These are phyloP conservation scores for Pichia cactophila DNA, from an alignment of 1,139 yeast genomes.

Conservation along the genomic window DNA sequence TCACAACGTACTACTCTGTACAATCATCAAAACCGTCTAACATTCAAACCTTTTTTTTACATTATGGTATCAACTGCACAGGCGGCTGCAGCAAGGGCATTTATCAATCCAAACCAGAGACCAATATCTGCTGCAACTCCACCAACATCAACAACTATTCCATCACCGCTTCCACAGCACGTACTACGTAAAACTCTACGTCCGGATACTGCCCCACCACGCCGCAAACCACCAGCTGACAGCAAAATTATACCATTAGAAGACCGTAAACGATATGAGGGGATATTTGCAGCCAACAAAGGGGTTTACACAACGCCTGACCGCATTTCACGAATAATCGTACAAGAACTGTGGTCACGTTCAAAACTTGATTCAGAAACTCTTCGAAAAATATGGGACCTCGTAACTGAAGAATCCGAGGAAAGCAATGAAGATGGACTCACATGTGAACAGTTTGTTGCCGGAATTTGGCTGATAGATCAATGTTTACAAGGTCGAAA, in stretches of 20 bases:
- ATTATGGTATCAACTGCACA: not conserved
- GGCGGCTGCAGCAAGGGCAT: not conserved
- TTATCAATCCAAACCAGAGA: not conserved
- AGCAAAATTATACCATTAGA: slow-evolving; percentile 28
- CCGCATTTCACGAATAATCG: slow-evolving; percentile 57
- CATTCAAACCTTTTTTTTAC: not conserved
- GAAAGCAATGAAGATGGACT: slow-evolving; percentile 57
- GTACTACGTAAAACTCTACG: not conserved
- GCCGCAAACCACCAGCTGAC: not conserved
- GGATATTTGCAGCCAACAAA: slow-evolving; percentile 84
- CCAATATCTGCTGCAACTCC: not conserved
- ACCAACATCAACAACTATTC: not conserved
- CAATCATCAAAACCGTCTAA: too few species aligned
- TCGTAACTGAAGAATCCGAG: slow-evolving; percentile 36
- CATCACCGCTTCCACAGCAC: not conserved
- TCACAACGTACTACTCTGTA: too few species aligned
- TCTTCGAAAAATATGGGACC: slow-evolving; percentile 63
- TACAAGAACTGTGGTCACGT: slow-evolving; percentile 71
- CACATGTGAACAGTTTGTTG: slow-evolving; percentile 73
- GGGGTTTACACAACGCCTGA: slow-evolving; percentile 12
- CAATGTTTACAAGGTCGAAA: slow-evolving; percentile 93
- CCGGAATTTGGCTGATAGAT: slow-evolving; percentile 95
- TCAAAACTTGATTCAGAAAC: slow-evolving; percentile 62
- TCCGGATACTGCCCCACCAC: not conserved
- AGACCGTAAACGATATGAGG: slow-evolving; percentile 85